Percentiles rank a stretch among this genome's conserved stretches.
Conservation (phyloP, 345 rosid species). For the Syzygium jambos region DNA sequence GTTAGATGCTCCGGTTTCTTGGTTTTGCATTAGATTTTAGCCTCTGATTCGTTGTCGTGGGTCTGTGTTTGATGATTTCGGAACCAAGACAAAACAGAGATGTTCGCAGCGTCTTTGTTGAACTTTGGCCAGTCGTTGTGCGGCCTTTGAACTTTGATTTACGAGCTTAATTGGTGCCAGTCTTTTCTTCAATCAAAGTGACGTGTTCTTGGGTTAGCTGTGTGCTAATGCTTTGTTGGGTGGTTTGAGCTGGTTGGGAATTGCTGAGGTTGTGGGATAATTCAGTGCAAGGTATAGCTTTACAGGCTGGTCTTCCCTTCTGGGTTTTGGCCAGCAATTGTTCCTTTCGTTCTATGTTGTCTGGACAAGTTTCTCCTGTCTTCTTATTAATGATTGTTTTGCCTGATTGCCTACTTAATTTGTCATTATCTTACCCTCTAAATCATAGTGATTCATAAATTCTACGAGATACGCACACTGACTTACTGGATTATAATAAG, state of each 20-base stretch:
- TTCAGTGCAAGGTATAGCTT: background rate
- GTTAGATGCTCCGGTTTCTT: background rate
- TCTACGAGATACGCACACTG: background rate
- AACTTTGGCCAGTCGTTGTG: background rate
- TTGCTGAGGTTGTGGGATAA: background rate
- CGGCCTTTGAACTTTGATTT: background rate
- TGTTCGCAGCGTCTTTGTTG: background rate
- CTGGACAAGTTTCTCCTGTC: background rate
- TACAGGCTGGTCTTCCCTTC: background rate
- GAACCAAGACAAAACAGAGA: background rate
- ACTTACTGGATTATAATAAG: background rate
- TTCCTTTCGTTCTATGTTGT: background rate
- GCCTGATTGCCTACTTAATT: background rate
- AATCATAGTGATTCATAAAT: background rate
- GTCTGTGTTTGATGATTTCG: background rate
- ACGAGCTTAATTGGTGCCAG: background rate
- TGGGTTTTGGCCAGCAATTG: background rate
- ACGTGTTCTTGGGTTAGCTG: background rate
- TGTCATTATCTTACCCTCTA: background rate
- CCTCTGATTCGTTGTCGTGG: background rate
- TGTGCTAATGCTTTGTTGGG: background rate
- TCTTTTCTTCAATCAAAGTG: background rate
- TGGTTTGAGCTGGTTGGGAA: background rate
- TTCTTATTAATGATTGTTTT: no score
- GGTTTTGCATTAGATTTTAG: background rate